Base-by-base conservation (phyloP, 2,329 filamentous ascomycete genomes). In the Sporothrix schenckii region DNA sequence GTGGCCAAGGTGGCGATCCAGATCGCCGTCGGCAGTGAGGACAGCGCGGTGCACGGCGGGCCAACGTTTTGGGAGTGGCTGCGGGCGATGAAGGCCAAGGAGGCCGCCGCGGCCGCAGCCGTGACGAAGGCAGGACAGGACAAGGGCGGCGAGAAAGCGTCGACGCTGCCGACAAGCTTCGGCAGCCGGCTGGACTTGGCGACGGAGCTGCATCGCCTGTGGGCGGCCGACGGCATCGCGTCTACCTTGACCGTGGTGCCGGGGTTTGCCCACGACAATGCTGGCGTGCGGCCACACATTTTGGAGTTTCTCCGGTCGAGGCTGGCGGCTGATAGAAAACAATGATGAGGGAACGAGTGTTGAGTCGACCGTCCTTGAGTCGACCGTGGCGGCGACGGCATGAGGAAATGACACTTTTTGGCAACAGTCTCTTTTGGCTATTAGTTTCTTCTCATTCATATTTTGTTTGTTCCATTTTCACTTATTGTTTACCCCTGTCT, bases 1-100 rank as follows among this genome's bases (percentile, higher is more conserved):
- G 30, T 67, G 14, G 24, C 14, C 0, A 9, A 30, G 30, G 65
- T 67, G 6, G 44, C 65, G 14, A 27, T 67, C 13, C 65, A 67
- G 49, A 34, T 67, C 1, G 65, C 47, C 30, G 30, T 67, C 11
- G 65, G 65, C 30, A n/a, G 65, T 34, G 50, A 56, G 4, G 65
- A 67, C 65, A 67, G 50, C 49, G 19, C 24, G n/a, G 39, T 67
- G 11, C 65, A 67, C 65, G 65, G 65, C 34, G 65, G 50, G 5
- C 19, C 27, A 7, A 50, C 54, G 27, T 67, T 67, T 14, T 67
- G 49, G 65, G 50, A 19, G 13, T 67, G 65, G 65, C 50, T 67
- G 50, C 50, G 65, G 6, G 50, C 6, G 5, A 24, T 67, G n/a
- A 44, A 24, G 47, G 65, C 65, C 24, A 67, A 67, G 50, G n/a